These are phyloP conservation scores for Pseudogymnoascus sp. DNA, from an alignment of 2,329 filamentous ascomycete genomes.

Conservation along the genomic window DNA sequence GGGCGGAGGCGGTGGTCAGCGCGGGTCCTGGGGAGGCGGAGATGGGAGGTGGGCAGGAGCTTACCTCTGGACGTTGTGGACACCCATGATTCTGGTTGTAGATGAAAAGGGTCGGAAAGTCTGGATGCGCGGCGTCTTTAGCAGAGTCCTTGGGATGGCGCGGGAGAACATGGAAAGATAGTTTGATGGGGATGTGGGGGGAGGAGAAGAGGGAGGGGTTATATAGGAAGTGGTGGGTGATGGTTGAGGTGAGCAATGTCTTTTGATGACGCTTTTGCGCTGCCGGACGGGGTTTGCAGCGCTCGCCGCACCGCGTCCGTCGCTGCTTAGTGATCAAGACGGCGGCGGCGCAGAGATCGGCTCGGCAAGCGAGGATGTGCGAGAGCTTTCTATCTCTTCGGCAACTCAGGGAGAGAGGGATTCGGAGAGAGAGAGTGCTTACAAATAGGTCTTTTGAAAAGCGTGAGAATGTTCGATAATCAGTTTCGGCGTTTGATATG, in stretches of 20 bases:
- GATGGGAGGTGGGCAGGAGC: slow-evolving; percentile 12
- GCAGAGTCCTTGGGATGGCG: background rate
- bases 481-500: background rate
- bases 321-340: background rate
- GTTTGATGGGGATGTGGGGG: background rate
- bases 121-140: slow-evolving; percentile 4
- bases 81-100: slow-evolving; percentile 35
- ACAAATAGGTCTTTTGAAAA: background rate
- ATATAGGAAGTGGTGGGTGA: background rate
- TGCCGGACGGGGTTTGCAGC: background rate
- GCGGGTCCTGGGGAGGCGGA: background rate
- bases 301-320: background rate
- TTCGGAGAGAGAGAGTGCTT: background rate
- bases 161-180: slow-evolving; percentile 5
- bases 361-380: background rate
- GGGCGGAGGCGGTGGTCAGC: slow-evolving; percentile 16
- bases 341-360: background rate
- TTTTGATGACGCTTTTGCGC: background rate
- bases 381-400: background rate
- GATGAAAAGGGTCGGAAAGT: slow-evolving; percentile 27
- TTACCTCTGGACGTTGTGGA: slow-evolving; percentile 36
- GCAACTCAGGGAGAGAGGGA: background rate
- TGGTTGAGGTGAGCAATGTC: background rate
- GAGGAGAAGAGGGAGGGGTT: background rate
- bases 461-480: background rate